Evolutionary conservation across 2,329 filamentous ascomycete genomes (phyloP).

Genomic region (Aspergillus japonicus): DNA sequence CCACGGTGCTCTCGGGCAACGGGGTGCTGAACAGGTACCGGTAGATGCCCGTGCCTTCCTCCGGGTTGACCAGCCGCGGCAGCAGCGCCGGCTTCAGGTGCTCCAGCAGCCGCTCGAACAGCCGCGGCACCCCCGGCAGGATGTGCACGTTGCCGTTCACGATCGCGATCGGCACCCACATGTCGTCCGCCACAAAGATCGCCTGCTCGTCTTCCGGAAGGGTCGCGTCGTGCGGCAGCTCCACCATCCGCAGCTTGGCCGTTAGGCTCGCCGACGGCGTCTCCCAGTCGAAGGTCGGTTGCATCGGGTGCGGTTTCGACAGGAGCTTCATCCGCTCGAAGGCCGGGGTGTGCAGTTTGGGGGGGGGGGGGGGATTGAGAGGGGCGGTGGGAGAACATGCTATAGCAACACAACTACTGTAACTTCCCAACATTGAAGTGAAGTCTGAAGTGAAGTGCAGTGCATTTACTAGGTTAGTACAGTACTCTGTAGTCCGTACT

Average conservation of each 20-base stretch:
- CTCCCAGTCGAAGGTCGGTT: constrained; percentile 81
- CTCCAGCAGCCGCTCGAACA: constrained; percentile 78
- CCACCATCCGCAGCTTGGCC: constrained; percentile 87
- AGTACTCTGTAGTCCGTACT: too few species aligned
- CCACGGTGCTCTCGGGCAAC: constrained; percentile 79
- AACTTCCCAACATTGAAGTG: too few species aligned
- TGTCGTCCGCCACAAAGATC: constrained; percentile 72
- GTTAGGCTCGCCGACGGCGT: constrained; percentile 72
- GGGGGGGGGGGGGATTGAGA: too few species aligned
- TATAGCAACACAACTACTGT: too few species aligned
- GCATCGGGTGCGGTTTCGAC: constrained; percentile 68
- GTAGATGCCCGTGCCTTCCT: constrained; percentile 70
- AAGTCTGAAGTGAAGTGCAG: too few species aligned
- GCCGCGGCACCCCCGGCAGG: constrained; percentile 79
- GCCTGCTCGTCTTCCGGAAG: constrained; percentile 68
- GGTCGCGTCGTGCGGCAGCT: constrained; percentile 72
- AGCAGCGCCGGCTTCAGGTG: constrained; percentile 70
- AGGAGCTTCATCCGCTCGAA: constrained; percentile 80
- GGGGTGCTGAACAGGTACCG: constrained; percentile 85
- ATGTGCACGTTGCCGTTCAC: constrained; percentile 95
- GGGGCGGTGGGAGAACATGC: too few species aligned
- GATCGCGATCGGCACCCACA: constrained; percentile 88
- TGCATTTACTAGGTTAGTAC: too few species aligned
- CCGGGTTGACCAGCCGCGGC: constrained; percentile 72
- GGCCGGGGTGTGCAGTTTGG: constrained; percentile 70